phyloP scores from a whole-genome alignment of 2,329 filamentous ascomycete species.

The Drechslerella stenobrocha region DNA sequence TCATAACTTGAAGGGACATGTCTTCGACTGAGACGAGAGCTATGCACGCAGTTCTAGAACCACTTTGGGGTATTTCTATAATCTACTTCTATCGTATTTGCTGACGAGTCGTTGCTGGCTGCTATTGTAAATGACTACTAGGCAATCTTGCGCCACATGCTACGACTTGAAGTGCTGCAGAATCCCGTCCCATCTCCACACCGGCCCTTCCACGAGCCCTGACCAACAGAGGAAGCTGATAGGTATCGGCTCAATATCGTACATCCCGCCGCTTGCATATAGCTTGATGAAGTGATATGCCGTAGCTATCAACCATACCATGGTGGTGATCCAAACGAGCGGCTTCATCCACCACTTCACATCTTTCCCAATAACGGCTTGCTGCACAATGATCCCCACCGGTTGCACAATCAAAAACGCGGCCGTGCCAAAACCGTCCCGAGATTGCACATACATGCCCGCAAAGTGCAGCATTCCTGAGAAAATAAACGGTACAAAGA shows the following conservation, averaged over 20 bases:
- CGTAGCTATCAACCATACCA: slow-evolving; percentile 23
- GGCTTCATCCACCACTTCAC: slow-evolving; percentile 7
- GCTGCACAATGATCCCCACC: slow-evolving; percentile 27
- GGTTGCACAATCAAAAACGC: slow-evolving; percentile 31
- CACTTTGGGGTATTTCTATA: too few relatives aligned
- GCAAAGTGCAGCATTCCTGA: slow-evolving; percentile 38
- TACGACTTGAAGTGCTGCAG: slow-evolving; percentile 20
- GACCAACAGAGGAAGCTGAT: slow-evolving; percentile 32
- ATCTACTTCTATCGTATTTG: too few relatives aligned
- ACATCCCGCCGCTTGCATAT: slow-evolving; percentile 40
- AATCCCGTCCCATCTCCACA: slow-evolving; percentile 16
- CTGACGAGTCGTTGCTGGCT: too few relatives aligned
- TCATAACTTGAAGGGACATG: too few relatives aligned
- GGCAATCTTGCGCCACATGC: too few relatives aligned
- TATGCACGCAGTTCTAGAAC: too few relatives aligned
- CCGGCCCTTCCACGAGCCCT: slow-evolving; percentile 24
- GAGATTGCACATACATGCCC: slow-evolving; percentile 26
- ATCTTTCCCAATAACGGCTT: slow-evolving; percentile 14
- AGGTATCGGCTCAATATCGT: slow-evolving; percentile 42
- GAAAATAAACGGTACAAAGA: slow-evolving; percentile 35
- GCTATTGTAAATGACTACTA: too few relatives aligned
- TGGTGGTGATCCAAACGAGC: slow-evolving; percentile 18
- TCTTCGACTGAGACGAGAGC: too few relatives aligned
- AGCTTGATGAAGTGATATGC: slow-evolving; percentile 29
- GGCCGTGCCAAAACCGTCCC: slow-evolving; percentile 15